A percentile compares a stretch with the other conserved stretches of the same genome.
phyloP scores from a whole-genome alignment of 1,139 yeast species.

The Geotrichum fermentans region DNA sequence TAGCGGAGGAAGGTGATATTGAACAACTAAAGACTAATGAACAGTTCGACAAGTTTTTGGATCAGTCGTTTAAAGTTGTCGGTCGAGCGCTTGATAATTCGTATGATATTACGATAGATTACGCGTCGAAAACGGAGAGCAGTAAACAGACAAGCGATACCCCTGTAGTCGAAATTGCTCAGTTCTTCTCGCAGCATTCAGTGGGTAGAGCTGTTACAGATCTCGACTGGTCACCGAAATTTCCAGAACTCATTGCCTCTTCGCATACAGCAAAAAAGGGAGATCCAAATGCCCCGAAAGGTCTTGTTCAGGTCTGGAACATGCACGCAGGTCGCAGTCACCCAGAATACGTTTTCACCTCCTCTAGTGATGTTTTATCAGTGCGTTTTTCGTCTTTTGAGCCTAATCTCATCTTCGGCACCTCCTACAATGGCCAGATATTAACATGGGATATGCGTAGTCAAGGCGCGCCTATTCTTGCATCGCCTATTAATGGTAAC shows the following conservation, averaged over 20 bases:
- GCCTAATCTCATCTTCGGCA: slow-evolving; percentile 41
- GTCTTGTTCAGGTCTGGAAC: slow-evolving; percentile 42
- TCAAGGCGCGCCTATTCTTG: slow-evolving; percentile 32
- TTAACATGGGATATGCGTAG: slow-evolving; percentile 44
- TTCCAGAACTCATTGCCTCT: slow-evolving; percentile 44
- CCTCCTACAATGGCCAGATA: slow-evolving; percentile 48
- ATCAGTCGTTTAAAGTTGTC: slow-evolving; percentile 41
- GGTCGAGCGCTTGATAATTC: slow-evolving; percentile 40
- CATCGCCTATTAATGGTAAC: slow-evolving; percentile 34
- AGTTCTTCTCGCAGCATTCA: slow-evolving; percentile 29
- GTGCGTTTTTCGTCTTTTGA: slow-evolving; percentile 41
- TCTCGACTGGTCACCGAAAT: slow-evolving; percentile 44
- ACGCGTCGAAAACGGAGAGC: slow-evolving; percentile 24
- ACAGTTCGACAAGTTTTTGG: slow-evolving; percentile 33
- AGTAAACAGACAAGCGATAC: slow-evolving; percentile 12
- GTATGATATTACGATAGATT: slow-evolving; percentile 38
- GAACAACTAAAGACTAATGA: slow-evolving; percentile 14
- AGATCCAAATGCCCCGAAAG: slow-evolving; percentile 32
- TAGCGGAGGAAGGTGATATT: slow-evolving; percentile 18
- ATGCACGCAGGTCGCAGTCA: slow-evolving; percentile 30
- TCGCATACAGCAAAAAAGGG: slow-evolving; percentile 32
- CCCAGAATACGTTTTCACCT: slow-evolving; percentile 50
- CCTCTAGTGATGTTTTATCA: slow-evolving; percentile 44
- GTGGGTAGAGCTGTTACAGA: slow-evolving; percentile 37
- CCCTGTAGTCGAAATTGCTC: slow-evolving; percentile 25